Conservation (phyloP, 495 filamentous ascomycete genomes). For the Delitschia confertaspora region DNA sequence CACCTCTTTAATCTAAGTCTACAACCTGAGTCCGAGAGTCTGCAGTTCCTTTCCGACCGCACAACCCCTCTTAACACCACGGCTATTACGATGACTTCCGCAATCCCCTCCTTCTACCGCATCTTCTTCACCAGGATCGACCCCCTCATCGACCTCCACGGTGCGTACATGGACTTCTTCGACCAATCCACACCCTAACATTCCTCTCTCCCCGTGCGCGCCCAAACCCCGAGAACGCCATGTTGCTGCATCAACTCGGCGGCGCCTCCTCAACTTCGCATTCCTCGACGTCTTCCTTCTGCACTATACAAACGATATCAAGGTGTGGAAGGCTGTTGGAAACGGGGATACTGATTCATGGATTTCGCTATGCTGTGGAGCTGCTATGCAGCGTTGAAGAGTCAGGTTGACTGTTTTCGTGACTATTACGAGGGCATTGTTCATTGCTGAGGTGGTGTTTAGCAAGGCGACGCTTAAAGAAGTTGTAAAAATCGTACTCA, state of each 20-base stretch:
- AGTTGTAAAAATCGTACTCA: no score
- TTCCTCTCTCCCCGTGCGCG: slow-evolving; percentile 9
- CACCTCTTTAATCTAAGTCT: no score
- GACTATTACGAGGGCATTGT: slow-evolving; percentile 1
- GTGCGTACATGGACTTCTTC: slow-evolving; percentile 29
- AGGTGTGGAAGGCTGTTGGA: slow-evolving; percentile 6
- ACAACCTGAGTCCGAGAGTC: no score
- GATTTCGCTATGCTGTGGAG: slow-evolving; percentile 1
- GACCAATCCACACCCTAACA: slow-evolving; percentile 9
- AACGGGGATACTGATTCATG: background rate
- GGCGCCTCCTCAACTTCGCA: slow-evolving; percentile 9
- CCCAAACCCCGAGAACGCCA: slow-evolving; percentile 2
- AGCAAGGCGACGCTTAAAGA: background rate
- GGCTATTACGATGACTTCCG: background rate
- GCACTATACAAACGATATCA: slow-evolving; percentile 4
- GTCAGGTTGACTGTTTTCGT: slow-evolving; percentile 7
- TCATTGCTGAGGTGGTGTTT: slow-evolving; percentile 1
- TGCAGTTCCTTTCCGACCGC: background rate
- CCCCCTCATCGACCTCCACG: slow-evolving; percentile 27
- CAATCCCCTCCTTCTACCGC: slow-evolving; percentile 4
- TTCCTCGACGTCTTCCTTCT: slow-evolving; percentile 9
- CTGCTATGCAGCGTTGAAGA: background rate
- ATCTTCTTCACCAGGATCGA: slow-evolving; percentile 28
- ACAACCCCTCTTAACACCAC: background rate
- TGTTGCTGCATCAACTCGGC: slow-evolving; percentile 9